These are phyloP conservation scores for Entomortierella beljakovae DNA, from an alignment of 192 early-diverging fungal genomes.

Conservation along the genomic window DNA sequence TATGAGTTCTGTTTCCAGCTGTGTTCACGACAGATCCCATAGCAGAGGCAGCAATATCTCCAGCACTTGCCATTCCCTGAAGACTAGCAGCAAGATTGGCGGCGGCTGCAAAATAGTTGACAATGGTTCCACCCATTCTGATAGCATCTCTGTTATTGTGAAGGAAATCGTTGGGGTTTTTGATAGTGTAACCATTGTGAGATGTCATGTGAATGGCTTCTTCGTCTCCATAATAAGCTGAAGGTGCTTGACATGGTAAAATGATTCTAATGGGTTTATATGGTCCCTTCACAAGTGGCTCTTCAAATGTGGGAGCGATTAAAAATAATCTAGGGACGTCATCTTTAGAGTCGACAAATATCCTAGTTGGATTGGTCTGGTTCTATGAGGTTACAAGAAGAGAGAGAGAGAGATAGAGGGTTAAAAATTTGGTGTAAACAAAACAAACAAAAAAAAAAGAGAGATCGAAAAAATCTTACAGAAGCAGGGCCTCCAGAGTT, in stretches of 20 bases:
- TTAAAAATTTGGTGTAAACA: background rate
- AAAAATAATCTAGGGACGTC: slow-evolving; percentile 7
- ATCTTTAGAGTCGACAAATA: slow-evolving; percentile 6
- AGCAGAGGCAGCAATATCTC: background rate
- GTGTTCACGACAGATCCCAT: background rate
- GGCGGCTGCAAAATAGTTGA: background rate
- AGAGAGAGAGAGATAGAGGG: background rate
- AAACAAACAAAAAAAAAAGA: slow-evolving; percentile 1
- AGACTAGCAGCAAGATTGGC: background rate
- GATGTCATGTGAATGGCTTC: slow-evolving; percentile 13
- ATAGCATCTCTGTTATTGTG: slow-evolving; percentile 18
- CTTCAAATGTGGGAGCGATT: slow-evolving; percentile 9
- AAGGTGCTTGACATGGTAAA: slow-evolving; percentile 10
- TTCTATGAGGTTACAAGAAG: background rate
- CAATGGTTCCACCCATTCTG: slow-evolving; percentile 5
- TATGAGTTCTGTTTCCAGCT: slow-evolving; percentile 1
- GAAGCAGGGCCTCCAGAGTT: background rate
- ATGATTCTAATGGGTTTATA: slow-evolving; percentile 11
- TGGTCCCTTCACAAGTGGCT: slow-evolving; percentile 5
- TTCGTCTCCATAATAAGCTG: background rate
- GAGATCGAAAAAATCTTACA: background rate
- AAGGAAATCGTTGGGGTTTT: slow-evolving; percentile 11
- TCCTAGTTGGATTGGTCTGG: slow-evolving; percentile 1
- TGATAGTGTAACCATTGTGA: slow-evolving; percentile 12
- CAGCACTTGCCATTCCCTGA: background rate